Percentiles rank a stretch among this genome's conserved stretches.
Evolutionary conservation across 2,329 filamentous ascomycete genomes (phyloP).

Genomic region (Coniochaeta sp.): DNA sequence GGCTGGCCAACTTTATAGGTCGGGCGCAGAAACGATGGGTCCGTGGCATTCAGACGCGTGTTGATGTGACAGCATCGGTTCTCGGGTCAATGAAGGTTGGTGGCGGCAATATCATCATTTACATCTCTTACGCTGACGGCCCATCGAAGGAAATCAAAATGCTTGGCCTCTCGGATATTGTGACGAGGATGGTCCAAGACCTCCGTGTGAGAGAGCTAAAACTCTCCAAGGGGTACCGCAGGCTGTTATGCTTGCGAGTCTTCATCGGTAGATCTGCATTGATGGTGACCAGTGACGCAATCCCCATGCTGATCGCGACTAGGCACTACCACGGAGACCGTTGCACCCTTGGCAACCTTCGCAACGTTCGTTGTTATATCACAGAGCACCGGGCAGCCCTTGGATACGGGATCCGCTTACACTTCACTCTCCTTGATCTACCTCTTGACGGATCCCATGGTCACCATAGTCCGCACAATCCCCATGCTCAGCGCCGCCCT

Average conservation of each 20-base stretch:
- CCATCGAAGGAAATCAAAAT: constrained; percentile 16
- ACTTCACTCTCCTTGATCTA: constrained; percentile 18
- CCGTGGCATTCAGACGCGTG: constrained; percentile 19
- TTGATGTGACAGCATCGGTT: constrained; percentile 18
- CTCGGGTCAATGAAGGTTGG: constrained; percentile 20
- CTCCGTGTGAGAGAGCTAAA: constrained; percentile 5
- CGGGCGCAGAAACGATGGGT: constrained; percentile 21
- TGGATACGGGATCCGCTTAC: constrained; percentile 11
- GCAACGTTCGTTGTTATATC: constrained; percentile 16
- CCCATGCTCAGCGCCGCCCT: constrained; percentile 15
- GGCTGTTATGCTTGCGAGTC: constrained; percentile 1
- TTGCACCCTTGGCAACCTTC: constrained; percentile 18
- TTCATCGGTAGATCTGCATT: constrained; percentile 4
- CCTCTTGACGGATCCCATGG: constrained; percentile 15
- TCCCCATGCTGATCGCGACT: neutral
- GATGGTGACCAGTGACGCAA: neutral
- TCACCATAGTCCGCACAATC: constrained; percentile 13
- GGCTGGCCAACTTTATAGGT: constrained; percentile 14
- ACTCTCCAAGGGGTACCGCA: constrained; percentile 4
- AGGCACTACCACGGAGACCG: constrained; percentile 15
- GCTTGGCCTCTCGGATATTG: constrained; percentile 12
- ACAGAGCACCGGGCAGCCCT: constrained; percentile 11
- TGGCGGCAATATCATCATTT: neutral
- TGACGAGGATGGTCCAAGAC: constrained; percentile 1
- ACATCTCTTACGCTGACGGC: neutral